These are phyloP conservation scores for Gryganskiella cystojenkinii DNA, from an alignment of 192 early-diverging fungal species.

Conservation along the genomic window DNA sequence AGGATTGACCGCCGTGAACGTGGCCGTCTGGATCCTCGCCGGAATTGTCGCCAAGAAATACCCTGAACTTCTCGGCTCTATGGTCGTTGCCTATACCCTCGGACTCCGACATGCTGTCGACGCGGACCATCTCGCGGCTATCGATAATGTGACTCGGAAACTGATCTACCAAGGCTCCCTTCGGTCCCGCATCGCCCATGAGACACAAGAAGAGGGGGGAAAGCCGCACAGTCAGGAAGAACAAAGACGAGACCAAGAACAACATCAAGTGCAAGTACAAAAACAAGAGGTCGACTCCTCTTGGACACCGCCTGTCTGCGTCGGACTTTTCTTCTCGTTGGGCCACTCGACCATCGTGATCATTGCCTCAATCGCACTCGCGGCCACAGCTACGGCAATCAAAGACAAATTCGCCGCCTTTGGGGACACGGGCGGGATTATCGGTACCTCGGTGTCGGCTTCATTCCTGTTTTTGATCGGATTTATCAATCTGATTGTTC, in stretches of 20 bases:
- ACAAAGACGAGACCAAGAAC: too few species aligned
- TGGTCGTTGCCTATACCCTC: slow-evolving; percentile 59
- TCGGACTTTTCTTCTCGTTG: slow-evolving; percentile 75
- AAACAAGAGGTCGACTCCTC: too few species aligned
- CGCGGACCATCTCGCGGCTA: slow-evolving; percentile 78
- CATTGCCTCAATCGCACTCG: slow-evolving; percentile 56
- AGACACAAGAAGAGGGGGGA: neutral
- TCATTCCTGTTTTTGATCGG: slow-evolving; percentile 71
- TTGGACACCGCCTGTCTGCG: slow-evolving; percentile 59
- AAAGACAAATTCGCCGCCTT: slow-evolving; percentile 56
- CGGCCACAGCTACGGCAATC: slow-evolving; percentile 58
- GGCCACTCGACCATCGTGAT: slow-evolving; percentile 81
- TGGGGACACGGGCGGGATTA: slow-evolving; percentile 57
- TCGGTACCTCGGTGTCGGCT: slow-evolving; percentile 69
- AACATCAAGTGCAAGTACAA: too few species aligned
- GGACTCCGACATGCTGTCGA: slow-evolving; percentile 70
- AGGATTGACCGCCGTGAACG: slow-evolving; percentile 49
- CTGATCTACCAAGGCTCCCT: slow-evolving; percentile 53
- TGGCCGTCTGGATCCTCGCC: slow-evolving; percentile 56
- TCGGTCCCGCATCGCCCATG: neutral
- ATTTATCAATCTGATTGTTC: slow-evolving; percentile 59
- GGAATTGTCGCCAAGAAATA: slow-evolving; percentile 43
- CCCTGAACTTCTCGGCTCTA: slow-evolving; percentile 57
- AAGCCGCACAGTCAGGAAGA: neutral
- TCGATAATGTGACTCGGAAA: slow-evolving; percentile 78